Conservation (phyloP, 2,329 filamentous ascomycete species). For the Rasamsonia emersonii region DNA sequence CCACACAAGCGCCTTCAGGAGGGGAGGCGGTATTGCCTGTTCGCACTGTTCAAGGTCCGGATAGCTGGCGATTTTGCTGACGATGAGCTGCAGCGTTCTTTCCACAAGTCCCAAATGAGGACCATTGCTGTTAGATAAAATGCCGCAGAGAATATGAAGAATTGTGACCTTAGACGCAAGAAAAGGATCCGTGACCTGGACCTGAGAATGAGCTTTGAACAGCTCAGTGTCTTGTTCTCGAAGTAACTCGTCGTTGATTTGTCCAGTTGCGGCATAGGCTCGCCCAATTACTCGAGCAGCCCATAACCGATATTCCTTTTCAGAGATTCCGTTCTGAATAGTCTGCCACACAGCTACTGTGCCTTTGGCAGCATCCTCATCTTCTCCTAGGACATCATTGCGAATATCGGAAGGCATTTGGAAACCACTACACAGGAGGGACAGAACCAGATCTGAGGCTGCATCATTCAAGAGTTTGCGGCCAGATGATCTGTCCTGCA, state of each 20-base stretch:
- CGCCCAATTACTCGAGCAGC: constrained; percentile 75
- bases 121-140: constrained; percentile 52
- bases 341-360: constrained; percentile 68
- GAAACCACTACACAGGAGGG: constrained; percentile 64
- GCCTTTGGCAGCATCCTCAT: constrained; percentile 54
- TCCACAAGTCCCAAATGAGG: constrained; percentile 35
- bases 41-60: constrained; percentile 27
- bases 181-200: constrained; percentile 8
- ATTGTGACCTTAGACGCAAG: constrained; percentile 53
- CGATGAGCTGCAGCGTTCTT: constrained; percentile 35
- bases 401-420: constrained; percentile 48
- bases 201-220: constrained; percentile 11
- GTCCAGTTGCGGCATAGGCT: constrained; percentile 69
- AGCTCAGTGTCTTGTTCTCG: constrained; percentile 30
- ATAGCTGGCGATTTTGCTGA: constrained; percentile 23
- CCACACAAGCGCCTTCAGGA: constrained; percentile 36
- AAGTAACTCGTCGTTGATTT: constrained; percentile 43
- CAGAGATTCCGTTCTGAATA: constrained; percentile 55
- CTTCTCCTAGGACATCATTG: constrained; percentile 61
- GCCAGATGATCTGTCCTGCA: constrained; percentile 60
- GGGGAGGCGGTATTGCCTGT: constrained; percentile 24
- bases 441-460: constrained; percentile 40
- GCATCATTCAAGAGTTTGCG: constrained; percentile 63
- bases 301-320: constrained; percentile 70
- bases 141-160: constrained; percentile 51